A percentile compares a stretch with the other conserved stretches of the same genome.
Evolutionary conservation across 164 flowering plant genomes (phyloP).

Genomic region (Aristolochia fimbriata): DNA sequence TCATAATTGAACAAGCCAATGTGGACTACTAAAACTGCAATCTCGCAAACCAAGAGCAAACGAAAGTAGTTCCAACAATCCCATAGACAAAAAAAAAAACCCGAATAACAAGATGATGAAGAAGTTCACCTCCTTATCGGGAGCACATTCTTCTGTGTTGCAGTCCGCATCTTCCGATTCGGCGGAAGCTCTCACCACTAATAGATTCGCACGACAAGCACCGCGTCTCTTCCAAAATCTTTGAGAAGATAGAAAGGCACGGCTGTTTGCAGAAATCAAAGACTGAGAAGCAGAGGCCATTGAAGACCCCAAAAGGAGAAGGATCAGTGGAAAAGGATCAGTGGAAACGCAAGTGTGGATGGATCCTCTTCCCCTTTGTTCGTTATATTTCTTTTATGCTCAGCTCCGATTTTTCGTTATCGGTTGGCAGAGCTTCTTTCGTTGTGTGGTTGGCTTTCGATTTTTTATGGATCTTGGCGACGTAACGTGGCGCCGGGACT

Average conservation of each 20-base stretch:
- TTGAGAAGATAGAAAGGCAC: conserved; percentile 18
- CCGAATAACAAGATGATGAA: not conserved
- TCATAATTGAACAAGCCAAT: too few relatives aligned
- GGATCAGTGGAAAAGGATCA: too few relatives aligned
- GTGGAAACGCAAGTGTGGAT: too few relatives aligned
- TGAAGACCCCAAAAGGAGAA: not conserved
- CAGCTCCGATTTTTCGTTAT: too few relatives aligned
- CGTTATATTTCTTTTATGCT: too few relatives aligned
- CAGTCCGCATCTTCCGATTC: conserved; percentile 47
- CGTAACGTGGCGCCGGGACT: too few relatives aligned
- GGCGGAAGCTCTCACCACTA: conserved; percentile 47
- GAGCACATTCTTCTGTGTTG: conserved; percentile 90
- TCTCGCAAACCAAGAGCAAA: not conserved
- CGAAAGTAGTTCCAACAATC: not conserved
- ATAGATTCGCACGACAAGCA: not conserved
- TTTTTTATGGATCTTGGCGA: too few relatives aligned
- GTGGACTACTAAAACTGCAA: too few relatives aligned
- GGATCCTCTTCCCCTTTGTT: too few relatives aligned
- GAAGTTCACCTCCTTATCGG: conserved; percentile 75
- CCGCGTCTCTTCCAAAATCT: conserved; percentile 8
- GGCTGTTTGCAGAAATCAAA: conserved; percentile 31
- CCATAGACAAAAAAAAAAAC: not conserved
- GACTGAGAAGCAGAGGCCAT: conserved; percentile 45
- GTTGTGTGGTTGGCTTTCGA: too few relatives aligned
- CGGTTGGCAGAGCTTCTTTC: too few relatives aligned